Evolutionary conservation across 2,329 filamentous ascomycete species (phyloP), one percentile per base, ranked within the genome.

Genomic region (Periconia sp.): DNA sequence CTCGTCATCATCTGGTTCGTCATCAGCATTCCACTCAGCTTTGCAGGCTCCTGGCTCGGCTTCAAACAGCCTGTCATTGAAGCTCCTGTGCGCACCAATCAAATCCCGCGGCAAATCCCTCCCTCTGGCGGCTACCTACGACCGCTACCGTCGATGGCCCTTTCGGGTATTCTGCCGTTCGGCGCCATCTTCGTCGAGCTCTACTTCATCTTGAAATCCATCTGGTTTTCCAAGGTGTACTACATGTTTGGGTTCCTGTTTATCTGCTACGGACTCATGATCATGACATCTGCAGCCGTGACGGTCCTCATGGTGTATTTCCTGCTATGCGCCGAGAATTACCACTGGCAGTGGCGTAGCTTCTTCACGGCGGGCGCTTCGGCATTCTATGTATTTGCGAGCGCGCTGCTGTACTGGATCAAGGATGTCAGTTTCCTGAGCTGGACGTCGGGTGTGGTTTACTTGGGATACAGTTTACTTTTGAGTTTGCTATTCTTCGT

Each of bases 181-280:
- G 92, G 90, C 45, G 93, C 94, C 57, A 97, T 99, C 71, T 97
- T 97, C 62, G 92, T 97, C 45, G 94, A 99, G 78, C 86, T 99
- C 2, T 97, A 96, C 82, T 97, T 97, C 77, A 97, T 99, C 79
- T 96, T 99, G 91, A 96, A 88, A 77, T 96, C 91, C 23, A 93
- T 99, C 71, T 99, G 94, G 94, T 96, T 95, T 76, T 93, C 88
- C 79, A 91, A 94, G 76, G 94, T 99, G 62, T 99, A 99, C 82
- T 99, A 99, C 83, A 99, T 99, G 94, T 99, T 99, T 68, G 94
- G 94, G 19, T 99, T 99, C 82, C 80, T 99, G 35, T 99, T 99
- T 81, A 83, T 99, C 52, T 97, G 92, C 81, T 99, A 96, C 70
- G 92, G 90, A 11, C 84, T 99, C 47, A 97, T 99, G 92, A 91